A percentile compares a stretch with the other conserved stretches of the same genome.
phyloP scores from a whole-genome alignment of 148 eudicot species.

The Polygonum aviculare region DNA sequence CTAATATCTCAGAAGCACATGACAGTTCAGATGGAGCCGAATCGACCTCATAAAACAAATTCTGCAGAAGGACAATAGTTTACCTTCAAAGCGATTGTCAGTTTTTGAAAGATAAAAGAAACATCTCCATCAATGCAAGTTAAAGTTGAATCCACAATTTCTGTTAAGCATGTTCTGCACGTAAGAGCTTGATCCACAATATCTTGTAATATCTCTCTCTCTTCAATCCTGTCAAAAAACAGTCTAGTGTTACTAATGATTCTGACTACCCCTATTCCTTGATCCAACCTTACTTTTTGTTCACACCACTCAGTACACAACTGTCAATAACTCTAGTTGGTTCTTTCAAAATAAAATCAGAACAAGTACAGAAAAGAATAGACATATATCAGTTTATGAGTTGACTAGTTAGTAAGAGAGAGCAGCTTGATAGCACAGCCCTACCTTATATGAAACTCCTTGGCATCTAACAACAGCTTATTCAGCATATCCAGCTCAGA shows the following conservation, averaged over 20 bases:
- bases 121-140: slow-evolving; percentile 50
- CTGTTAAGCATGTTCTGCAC: slow-evolving; percentile 53
- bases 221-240: slow-evolving; percentile 54
- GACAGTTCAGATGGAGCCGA: background rate
- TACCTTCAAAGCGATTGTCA: slow-evolving; percentile 81
- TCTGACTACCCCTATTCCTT: background rate
- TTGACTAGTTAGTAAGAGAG: background rate
- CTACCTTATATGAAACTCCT: slow-evolving; percentile 56
- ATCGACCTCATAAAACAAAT: background rate
- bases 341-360: background rate
- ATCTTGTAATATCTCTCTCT: slow-evolving; percentile 47
- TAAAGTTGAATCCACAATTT: slow-evolving; percentile 50
- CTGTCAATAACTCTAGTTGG: background rate
- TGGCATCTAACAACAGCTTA: slow-evolving; percentile 48
- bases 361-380: background rate
- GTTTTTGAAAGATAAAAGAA: slow-evolving; percentile 28
- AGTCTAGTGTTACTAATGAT: background rate
- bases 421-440: background rate
- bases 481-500: slow-evolving; percentile 49
- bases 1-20: background rate
- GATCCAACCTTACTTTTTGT: background rate
- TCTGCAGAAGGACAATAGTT: background rate
- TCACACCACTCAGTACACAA: background rate
- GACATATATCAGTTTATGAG: background rate
- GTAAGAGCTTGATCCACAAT: slow-evolving; percentile 62